Percentiles rank a stretch among this genome's conserved stretches.
Conservation (phyloP, 2,329 filamentous ascomycete genomes). For the Aschersonia sp. region DNA sequence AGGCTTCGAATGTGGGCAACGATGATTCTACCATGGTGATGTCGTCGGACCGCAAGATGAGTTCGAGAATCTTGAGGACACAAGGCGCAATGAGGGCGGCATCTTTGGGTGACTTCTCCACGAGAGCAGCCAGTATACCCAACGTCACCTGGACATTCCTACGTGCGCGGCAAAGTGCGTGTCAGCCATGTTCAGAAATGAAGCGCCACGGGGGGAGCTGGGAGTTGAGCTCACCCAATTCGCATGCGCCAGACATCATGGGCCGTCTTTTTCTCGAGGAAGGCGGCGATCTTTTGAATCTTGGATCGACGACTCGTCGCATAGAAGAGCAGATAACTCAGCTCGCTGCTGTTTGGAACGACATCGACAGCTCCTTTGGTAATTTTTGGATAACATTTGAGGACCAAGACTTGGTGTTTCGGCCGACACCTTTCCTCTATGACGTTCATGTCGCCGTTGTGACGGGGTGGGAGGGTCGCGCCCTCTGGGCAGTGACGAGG, state of each 20-base stretch:
- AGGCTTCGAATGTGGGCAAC: slow-evolving; percentile 70
- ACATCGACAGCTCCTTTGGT: slow-evolving; percentile 86
- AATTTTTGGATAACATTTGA: slow-evolving; percentile 91
- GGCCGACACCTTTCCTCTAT: slow-evolving; percentile 62
- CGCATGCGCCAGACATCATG: slow-evolving; percentile 81
- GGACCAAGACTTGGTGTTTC: slow-evolving; percentile 90
- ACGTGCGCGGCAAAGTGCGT: too few relatives aligned
- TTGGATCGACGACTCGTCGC: slow-evolving; percentile 88
- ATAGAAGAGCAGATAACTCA: slow-evolving; percentile 95
- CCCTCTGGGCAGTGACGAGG: not conserved
- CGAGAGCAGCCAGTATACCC: slow-evolving; percentile 78
- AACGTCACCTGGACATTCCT: slow-evolving; percentile 92
- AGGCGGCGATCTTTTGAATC: slow-evolving; percentile 88
- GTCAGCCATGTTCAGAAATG: not conserved
- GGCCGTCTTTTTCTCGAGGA: slow-evolving; percentile 86
- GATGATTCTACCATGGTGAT: slow-evolving; percentile 89
- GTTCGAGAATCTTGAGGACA: slow-evolving; percentile 71
- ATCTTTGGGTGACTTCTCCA: slow-evolving; percentile 86
- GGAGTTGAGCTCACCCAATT: slow-evolving; percentile 50
- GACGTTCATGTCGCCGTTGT: slow-evolving; percentile 37
- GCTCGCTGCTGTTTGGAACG: slow-evolving; percentile 90
- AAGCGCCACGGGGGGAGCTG: not conserved
- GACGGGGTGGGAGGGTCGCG: not conserved
- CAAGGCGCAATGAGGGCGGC: slow-evolving; percentile 77
- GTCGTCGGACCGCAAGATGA: slow-evolving; percentile 72